Conservation (phyloP, 2,329 filamentous ascomycete genomes). For the Magnaporthiopsis poae region DNA sequence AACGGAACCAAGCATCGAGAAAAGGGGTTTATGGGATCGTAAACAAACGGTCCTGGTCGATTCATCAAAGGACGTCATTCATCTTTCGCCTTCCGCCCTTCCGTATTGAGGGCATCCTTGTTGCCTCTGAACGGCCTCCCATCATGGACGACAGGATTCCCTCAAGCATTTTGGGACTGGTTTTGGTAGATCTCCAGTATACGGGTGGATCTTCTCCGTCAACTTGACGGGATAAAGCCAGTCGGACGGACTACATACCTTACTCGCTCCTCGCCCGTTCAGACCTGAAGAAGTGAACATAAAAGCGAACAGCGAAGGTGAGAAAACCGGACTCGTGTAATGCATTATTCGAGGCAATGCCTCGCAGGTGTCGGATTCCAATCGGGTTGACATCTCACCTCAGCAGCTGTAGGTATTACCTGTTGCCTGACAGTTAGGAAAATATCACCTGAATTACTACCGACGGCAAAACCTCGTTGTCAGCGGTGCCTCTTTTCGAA, state of each 20-base stretch:
- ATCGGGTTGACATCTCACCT: neutral
- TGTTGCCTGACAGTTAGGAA: neutral
- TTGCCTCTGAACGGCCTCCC: no score
- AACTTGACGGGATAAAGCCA: no score
- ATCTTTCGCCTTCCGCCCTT: no score
- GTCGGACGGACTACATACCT: neutral
- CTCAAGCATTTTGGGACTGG: neutral
- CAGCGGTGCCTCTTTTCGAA: neutral
- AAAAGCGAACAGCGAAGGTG: neutral
- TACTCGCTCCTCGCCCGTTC: no score
- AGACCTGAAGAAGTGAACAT: no score
- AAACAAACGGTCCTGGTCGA: neutral
- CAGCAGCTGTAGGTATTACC: neutral
- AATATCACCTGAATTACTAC: neutral
- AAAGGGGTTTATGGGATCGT: neutral
- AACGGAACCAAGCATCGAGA: neutral
- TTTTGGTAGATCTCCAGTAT: no score
- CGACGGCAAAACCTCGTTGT: neutral
- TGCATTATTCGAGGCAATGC: neutral
- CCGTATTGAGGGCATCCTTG: neutral
- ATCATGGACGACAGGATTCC: neutral
- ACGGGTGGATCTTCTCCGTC: neutral
- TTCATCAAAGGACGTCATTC: neutral
- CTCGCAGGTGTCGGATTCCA: neutral
- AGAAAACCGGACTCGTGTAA: neutral